These are phyloP conservation scores for Senna siamea DNA, from an alignment of 306 rosid genomes.

Conservation along the genomic window DNA sequence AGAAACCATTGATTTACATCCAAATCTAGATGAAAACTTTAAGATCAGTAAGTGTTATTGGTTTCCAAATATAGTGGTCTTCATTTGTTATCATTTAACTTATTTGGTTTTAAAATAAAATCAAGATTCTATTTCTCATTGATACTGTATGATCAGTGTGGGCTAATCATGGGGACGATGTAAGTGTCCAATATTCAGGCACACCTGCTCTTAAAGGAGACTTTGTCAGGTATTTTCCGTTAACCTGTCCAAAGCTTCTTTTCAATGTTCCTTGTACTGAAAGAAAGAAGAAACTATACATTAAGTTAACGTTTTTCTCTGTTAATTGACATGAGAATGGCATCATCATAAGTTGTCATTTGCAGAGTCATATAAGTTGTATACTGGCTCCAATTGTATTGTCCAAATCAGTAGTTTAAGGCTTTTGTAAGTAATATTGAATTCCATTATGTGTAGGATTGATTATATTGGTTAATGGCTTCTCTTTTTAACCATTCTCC, in stretches of 20 bases:
- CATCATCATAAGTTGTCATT: background rate
- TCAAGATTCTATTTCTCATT: slow-evolving; percentile 4
- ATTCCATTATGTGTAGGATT: no score
- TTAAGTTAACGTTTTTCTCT: background rate
- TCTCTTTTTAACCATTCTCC: no score
- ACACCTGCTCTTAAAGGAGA: slow-evolving; percentile 90
- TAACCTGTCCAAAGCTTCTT: slow-evolving; percentile 5
- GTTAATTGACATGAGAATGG: slow-evolving; percentile 6
- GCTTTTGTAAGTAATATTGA: no score
- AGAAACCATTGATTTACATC: slow-evolving; percentile 79
- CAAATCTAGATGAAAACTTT: slow-evolving; percentile 70
- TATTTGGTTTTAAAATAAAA: slow-evolving; percentile 23
- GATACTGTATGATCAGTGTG: slow-evolving; percentile 60
- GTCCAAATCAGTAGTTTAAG: background rate
- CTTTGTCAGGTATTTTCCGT: slow-evolving; percentile 67
- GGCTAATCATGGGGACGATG: slow-evolving; percentile 92
- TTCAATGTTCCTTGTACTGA: background rate
- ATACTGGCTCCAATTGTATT: background rate
- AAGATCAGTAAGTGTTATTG: slow-evolving; percentile 60
- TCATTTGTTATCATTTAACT: slow-evolving; percentile 8
- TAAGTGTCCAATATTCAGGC: slow-evolving; percentile 86
- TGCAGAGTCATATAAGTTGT: background rate
- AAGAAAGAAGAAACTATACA: background rate
- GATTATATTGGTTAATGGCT: no score
- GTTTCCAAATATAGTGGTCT: background rate